phyloP scores from a whole-genome alignment of 1,284 basidiomycete genomes.

The Moniliella sp. region DNA sequence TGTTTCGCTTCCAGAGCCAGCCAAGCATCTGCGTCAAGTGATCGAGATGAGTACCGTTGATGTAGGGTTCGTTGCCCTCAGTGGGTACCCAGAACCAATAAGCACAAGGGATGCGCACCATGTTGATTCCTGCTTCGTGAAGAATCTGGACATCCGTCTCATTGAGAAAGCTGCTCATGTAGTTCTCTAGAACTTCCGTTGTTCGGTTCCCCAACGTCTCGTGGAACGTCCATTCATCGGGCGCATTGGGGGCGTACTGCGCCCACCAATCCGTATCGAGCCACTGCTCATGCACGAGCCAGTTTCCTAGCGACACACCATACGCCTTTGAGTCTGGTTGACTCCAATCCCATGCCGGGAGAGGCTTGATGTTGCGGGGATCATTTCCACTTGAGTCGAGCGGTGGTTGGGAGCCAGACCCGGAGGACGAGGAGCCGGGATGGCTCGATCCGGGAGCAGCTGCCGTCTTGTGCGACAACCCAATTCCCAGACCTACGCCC shows the following conservation, averaged over 20 bases:
- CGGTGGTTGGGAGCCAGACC: too few relatives aligned
- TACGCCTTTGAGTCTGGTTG: constrained; percentile 21
- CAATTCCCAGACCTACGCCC: too few relatives aligned
- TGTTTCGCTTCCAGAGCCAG: constrained; percentile 7
- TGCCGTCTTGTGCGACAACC: too few relatives aligned
- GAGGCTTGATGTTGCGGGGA: constrained; percentile 18
- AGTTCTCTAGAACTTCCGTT: constrained; percentile 14
- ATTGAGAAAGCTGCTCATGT: constrained; percentile 34
- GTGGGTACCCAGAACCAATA: constrained; percentile 31
- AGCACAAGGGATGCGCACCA: constrained; percentile 35
- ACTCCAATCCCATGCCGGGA: constrained; percentile 25
- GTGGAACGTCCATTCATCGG: constrained; percentile 35
- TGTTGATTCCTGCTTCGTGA: constrained; percentile 26
- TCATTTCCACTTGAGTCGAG: too few relatives aligned
- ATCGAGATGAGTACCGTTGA: constrained; percentile 12
- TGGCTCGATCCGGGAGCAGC: too few relatives aligned
- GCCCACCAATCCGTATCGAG: constrained; percentile 36
- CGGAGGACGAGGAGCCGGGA: too few relatives aligned
- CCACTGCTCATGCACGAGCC: constrained; percentile 34
- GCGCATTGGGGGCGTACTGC: constrained; percentile 17
- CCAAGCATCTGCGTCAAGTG: constrained; percentile 12
- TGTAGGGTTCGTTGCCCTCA: constrained; percentile 12
- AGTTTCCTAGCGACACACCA: constrained; percentile 27
- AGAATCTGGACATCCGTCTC: constrained; percentile 34
- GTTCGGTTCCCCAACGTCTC: constrained; percentile 13